A percentile compares a stretch with the other conserved stretches of the same genome.
phyloP scores from a whole-genome alignment of 2,329 filamentous ascomycete species.

The Neodidymelliopsis sp. region DNA sequence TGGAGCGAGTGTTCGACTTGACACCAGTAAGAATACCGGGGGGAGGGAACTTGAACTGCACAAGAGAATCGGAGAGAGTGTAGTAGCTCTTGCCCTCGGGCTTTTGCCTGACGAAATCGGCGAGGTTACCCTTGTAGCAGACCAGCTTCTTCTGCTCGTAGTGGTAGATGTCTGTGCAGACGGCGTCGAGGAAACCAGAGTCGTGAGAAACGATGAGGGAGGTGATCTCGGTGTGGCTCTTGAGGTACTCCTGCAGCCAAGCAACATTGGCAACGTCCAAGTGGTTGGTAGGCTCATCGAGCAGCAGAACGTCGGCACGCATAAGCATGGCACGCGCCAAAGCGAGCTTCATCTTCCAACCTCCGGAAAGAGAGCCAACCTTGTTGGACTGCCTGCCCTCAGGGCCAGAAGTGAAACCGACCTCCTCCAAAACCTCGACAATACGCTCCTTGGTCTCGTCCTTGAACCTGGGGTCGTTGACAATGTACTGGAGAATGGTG shows the following conservation, averaged over 20 bases:
- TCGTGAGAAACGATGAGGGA: constrained; percentile 98
- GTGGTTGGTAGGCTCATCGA: constrained; percentile 99
- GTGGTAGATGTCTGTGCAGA: constrained; percentile 99
- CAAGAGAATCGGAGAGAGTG: constrained; percentile 84
- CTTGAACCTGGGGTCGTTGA: constrained; percentile 86
- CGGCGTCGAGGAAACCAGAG: constrained; percentile 94
- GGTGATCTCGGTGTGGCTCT: constrained; percentile 94
- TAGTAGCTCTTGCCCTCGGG: constrained; percentile 99
- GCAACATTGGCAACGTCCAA: constrained; percentile 95
- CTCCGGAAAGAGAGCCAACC: constrained; percentile 93
- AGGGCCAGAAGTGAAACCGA: constrained; percentile 90
- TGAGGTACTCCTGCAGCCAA: constrained; percentile 95
- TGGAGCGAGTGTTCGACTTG: constrained; percentile 92
- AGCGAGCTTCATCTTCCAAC: constrained; percentile 99
- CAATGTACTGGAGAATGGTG: constrained; percentile 91
- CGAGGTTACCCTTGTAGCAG: constrained; percentile 83
- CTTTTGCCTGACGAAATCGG: constrained; percentile 83
- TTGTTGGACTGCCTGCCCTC: constrained; percentile 88
- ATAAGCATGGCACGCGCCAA: constrained; percentile 95
- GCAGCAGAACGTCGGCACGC: constrained; percentile 91
- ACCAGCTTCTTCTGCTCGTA: constrained; percentile 98
- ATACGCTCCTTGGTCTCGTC: constrained; percentile 82
- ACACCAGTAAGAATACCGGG: constrained; percentile 94
- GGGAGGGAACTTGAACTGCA: constrained; percentile 97
- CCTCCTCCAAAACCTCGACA: constrained; percentile 81